These are phyloP conservation scores for Suillus subluteus DNA, from an alignment of 768 basidiomycete species.

Conservation along the genomic window DNA sequence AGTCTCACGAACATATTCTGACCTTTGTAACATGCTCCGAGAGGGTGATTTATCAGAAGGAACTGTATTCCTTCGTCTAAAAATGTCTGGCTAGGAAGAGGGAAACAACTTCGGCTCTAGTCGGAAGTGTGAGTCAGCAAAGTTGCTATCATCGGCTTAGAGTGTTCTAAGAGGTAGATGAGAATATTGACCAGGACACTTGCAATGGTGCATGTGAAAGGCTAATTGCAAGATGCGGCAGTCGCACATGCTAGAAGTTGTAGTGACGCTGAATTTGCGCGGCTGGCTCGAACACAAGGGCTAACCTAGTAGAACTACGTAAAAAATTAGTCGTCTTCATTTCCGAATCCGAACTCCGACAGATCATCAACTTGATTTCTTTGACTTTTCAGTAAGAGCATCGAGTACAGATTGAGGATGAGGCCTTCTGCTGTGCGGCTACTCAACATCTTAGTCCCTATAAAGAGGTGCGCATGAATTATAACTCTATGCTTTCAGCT, in stretches of 20 bases:
- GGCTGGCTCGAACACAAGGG: neutral
- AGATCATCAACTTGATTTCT: neutral
- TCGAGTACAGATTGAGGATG: constrained; percentile 49
- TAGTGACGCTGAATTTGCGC: neutral
- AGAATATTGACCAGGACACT: neutral
- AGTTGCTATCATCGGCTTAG: neutral
- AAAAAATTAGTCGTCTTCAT: neutral
- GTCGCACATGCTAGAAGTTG: neutral
- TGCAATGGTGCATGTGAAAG: neutral
- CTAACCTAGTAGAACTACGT: neutral
- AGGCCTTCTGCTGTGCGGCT: constrained; percentile 70
- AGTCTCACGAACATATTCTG: neutral
- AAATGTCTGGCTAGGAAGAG: neutral
- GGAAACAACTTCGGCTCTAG: neutral
- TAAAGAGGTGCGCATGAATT: constrained; percentile 71
- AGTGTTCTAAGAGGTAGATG: neutral
- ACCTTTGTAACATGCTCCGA: neutral
- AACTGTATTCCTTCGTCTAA: neutral
- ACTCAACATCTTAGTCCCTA: constrained; percentile 91
- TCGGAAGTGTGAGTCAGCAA: neutral
- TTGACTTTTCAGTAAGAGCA: neutral
- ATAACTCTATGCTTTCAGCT: neutral
- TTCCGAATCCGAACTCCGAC: constrained; percentile 15
- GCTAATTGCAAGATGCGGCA: neutral
- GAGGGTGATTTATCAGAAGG: neutral